These are phyloP conservation scores for Fusarium citri DNA, from an alignment of 2,329 filamentous ascomycete species.

Conservation along the genomic window DNA sequence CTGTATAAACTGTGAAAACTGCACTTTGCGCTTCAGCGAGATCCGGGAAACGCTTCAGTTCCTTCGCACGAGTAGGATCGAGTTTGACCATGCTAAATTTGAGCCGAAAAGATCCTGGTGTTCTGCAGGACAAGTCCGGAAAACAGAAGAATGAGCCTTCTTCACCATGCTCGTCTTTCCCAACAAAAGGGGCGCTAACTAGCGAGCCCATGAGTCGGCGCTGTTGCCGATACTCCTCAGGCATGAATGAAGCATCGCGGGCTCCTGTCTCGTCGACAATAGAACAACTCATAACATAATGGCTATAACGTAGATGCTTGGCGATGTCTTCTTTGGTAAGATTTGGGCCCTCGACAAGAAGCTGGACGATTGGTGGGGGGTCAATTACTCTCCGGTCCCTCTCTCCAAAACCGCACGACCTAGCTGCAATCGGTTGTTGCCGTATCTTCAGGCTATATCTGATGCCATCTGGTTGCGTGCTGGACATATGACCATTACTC, in stretches of 20 bases:
- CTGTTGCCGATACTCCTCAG: conserved; percentile 77
- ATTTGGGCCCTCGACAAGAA: conserved; percentile 70
- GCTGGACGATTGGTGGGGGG: conserved; percentile 83
- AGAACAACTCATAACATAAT: conserved; percentile 80
- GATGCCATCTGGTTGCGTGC: conserved; percentile 25
- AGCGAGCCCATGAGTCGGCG: conserved; percentile 83
- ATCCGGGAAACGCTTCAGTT: conserved; percentile 59
- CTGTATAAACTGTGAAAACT: conserved; percentile 82
- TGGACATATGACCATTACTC: neutral
- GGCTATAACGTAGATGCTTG: conserved; percentile 67
- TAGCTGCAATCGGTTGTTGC: conserved; percentile 81
- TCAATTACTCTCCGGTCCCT: conserved; percentile 85
- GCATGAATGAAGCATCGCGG: conserved; percentile 76
- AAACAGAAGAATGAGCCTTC: conserved; percentile 90
- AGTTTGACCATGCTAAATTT: conserved; percentile 80
- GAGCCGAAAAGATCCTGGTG: conserved; percentile 79
- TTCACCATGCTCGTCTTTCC: conserved; percentile 76
- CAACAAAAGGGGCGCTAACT: conserved; percentile 81
- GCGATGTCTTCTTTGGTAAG: conserved; percentile 65
- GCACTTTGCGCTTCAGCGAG: conserved; percentile 70
- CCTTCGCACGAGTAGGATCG: conserved; percentile 68
- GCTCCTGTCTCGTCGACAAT: conserved; percentile 77
- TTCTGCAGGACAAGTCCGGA: conserved; percentile 82
- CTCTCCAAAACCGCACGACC: conserved; percentile 86
- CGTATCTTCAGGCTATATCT: conserved; percentile 63